Base-by-base conservation (phyloP, 1,139 yeast genomes). In the Hyphopichia khmerensis region DNA sequence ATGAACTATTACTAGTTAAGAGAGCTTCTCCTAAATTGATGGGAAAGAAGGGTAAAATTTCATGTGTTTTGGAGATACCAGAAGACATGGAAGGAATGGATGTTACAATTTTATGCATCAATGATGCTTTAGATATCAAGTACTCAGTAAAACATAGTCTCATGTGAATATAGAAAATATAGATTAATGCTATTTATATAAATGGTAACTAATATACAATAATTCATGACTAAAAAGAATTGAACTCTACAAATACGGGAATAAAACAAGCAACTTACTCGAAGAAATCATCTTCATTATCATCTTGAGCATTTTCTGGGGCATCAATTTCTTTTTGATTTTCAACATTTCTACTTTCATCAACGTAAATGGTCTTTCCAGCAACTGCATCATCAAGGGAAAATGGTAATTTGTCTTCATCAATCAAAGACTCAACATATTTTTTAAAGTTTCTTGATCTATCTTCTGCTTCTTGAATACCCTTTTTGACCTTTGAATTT, bases 71-170 rank as follows among this genome's bases (percentile, higher is more conserved):
- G 35, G 72, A 73, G 6, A 63, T 85, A 16, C 79, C 83, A 3
- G 72, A 67, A 3, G 78, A 75, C 2, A 45, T 83, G 10, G 56
- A 56, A 33, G 85, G 85, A 0, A 56, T 57, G 30, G 60, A 62
- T 2, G 64, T 82, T 7, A 64, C 65, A 14, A 67, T 86, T 8
- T 44, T 75, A 38, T 65, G 79, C 50, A 68, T 85, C n/a, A 83
- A 81, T 59, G 95, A 86, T 63, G 88, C 87, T 2, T 65, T 84
- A 51, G 84, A 80, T 45, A 59, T 86, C 30, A 54, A 59, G 31
- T 85, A 73, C 41, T 47, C 49, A 18, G 14, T 40, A 8, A 42
- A 41, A 15, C 34, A 48, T 29, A 38, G 36, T 9, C 40, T 50
- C 19, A 19, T 33, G 16, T 21, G 19, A 33, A n/a, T 5, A 11